A percentile compares a stretch with the other conserved stretches of the same genome.
These are phyloP conservation scores for Fusarium bactridioides DNA, from an alignment of 2,329 filamentous ascomycete species.

Conservation along the genomic window DNA sequence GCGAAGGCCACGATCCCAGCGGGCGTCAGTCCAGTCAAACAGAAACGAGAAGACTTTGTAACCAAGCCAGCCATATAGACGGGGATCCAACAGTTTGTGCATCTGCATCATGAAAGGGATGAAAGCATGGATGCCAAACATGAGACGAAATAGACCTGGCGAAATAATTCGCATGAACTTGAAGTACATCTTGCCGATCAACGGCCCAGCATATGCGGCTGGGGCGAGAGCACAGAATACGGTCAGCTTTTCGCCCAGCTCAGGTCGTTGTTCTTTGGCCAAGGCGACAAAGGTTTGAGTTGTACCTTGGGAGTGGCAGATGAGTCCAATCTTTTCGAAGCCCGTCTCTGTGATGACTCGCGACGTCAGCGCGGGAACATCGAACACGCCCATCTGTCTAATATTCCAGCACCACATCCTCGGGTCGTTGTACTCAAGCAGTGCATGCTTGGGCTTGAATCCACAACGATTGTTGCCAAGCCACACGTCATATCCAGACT, in stretches of 20 bases:
- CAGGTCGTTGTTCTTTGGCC: constrained; percentile 88
- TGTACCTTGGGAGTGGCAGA: constrained; percentile 91
- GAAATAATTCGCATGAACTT: constrained; percentile 88
- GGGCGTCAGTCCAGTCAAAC: constrained; percentile 84
- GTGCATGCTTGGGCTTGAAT: constrained; percentile 77
- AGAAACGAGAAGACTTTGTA: constrained; percentile 91
- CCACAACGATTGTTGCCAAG: constrained; percentile 93
- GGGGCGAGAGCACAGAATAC: constrained; percentile 93
- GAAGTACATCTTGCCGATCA: constrained; percentile 89
- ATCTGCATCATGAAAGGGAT: constrained; percentile 94
- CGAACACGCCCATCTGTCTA: constrained; percentile 89
- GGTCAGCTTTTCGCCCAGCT: constrained; percentile 81
- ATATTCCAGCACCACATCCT: constrained; percentile 99
- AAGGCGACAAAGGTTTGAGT: constrained; percentile 88
- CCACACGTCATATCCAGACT: constrained; percentile 94
- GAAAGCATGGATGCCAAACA: constrained; percentile 93
- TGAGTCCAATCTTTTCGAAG: constrained; percentile 81
- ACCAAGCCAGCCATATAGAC: constrained; percentile 80
- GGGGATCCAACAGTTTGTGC: constrained; percentile 70
- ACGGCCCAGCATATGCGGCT: constrained; percentile 85
- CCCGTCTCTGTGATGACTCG: constrained; percentile 83
- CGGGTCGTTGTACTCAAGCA: constrained; percentile 77
- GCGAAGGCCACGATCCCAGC: constrained; percentile 83
- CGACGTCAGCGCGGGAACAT: constrained; percentile 81
- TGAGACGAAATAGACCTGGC: constrained; percentile 75